Evolutionary conservation across 1,284 basidiomycete genomes (phyloP), one percentile per base, ranked within the genome.

Genomic region (Cryptococcus sp.): DNA sequence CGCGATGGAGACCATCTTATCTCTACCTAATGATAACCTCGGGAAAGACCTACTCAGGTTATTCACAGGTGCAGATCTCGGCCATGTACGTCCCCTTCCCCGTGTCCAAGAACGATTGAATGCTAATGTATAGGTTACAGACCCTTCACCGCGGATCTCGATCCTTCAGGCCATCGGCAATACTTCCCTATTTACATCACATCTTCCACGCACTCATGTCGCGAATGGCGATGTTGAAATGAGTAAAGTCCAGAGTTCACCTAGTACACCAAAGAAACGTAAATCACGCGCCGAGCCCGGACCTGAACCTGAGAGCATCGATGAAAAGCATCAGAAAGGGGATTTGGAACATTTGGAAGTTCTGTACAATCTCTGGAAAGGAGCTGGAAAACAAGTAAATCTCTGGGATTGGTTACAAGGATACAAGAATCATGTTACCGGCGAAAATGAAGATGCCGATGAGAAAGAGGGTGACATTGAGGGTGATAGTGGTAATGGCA

Each of bases 401-500:
- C 61, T 73, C 2, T 73, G 69, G 69, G 71, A 73, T 46, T 73
- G 71, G 71, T 58, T 73, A 1, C 63, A 71, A 28, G 69, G 66
- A 0, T 73, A 69, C 54, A 31, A 51, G 11, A 52, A 40, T 5
- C 43, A 24, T 7, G 43, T 34, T 13, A 23, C 32, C n/a, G 40
- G 21, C 1, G 51, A 45, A 7, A 45, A 21, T 31, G 44, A 45
- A 4, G 32, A 48, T 24, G 54, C 49, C 9, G 50, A 46, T 19
- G 46, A 46, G 4, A 34, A 24, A 22, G 16, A 39, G 10, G 34
- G 14, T 14, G 42, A 45, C 2, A 47, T 28, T 22, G 31, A 39
- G 32, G 39, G 22, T 28, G 45, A 28, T 14, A 28, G n/a, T 31
- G 45, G 51, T 37, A 45, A 42, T 16, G 40, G 42, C 21, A 47